phyloP scores from a whole-genome alignment of 169 alveolate species.

The Babesia bigemina region DNA sequence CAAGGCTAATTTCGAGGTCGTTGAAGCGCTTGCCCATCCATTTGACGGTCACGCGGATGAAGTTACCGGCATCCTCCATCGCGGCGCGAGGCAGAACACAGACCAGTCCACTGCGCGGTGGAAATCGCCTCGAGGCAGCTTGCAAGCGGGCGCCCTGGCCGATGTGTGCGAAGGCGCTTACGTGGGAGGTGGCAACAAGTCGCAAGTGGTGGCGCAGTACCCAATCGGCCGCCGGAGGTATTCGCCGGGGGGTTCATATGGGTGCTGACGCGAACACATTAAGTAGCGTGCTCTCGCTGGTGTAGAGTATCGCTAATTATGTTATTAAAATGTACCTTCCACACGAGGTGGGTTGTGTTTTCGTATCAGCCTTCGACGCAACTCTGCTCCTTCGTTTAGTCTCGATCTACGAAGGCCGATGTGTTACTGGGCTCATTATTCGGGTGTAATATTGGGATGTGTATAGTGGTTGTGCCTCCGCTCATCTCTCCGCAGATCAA shows the following conservation, averaged over 20 bases:
- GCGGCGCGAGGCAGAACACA: background rate
- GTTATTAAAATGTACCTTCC: constrained; percentile 27
- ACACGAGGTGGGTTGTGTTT: constrained; percentile 27
- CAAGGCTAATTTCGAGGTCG: constrained; percentile 61
- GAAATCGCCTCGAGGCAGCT: background rate
- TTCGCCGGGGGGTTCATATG: too few species aligned
- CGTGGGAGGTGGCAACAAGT: background rate
- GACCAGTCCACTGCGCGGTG: background rate
- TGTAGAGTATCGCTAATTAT: too few species aligned
- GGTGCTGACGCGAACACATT: too few species aligned
- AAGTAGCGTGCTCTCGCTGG: too few species aligned
- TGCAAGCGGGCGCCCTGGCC: background rate
- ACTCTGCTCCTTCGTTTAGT: background rate
- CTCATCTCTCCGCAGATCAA: background rate
- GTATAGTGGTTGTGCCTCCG: background rate
- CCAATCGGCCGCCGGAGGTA: too few species aligned
- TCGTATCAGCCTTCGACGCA: background rate
- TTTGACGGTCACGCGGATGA: constrained; percentile 70
- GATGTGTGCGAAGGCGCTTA: background rate
- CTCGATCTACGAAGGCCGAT: too few species aligned
- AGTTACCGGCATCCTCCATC: constrained; percentile 52
- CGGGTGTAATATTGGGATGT: background rate
- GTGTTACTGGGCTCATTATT: too few species aligned
- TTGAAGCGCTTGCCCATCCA: constrained; percentile 74
- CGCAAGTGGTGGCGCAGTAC: too few species aligned